Percentiles rank a stretch among this genome's conserved stretches.
These are phyloP conservation scores for Camelina neglecta DNA, from an alignment of 345 rosid species.

Conservation along the genomic window DNA sequence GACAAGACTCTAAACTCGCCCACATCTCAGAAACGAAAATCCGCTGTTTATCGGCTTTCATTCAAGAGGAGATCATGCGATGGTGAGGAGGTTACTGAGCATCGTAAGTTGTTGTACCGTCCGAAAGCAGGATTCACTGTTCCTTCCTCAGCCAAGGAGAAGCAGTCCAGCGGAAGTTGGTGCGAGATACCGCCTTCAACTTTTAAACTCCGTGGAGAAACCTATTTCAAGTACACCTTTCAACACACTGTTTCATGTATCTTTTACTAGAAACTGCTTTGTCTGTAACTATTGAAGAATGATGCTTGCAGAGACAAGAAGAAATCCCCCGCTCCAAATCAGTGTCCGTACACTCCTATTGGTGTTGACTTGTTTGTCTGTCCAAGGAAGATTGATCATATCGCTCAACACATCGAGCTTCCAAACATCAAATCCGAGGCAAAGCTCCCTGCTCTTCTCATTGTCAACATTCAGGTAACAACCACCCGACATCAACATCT, in stretches of 20 bases:
- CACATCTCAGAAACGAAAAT: conserved; percentile 53
- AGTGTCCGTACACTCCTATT: conserved; percentile 66
- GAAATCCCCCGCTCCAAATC: conserved; percentile 71
- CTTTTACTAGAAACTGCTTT: neutral
- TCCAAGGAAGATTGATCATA: conserved; percentile 84
- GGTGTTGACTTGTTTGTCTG: conserved; percentile 84
- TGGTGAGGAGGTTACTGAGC: conserved; percentile 57
- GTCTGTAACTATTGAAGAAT: conserved; percentile 15
- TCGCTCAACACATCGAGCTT: conserved; percentile 88
- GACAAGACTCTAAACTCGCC: conserved; percentile 50
- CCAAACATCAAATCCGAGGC: conserved; percentile 68
- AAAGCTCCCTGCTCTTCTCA: conserved; percentile 72
- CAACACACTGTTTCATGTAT: neutral
- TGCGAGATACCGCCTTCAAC: conserved; percentile 68
- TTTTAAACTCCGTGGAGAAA: conserved; percentile 73
- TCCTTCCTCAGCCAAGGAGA: conserved; percentile 59
- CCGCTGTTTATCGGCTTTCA: conserved; percentile 61
- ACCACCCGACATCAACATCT: conserved; percentile 17
- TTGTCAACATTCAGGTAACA: conserved; percentile 91
- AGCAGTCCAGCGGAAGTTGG: conserved; percentile 64
- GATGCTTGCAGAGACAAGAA: conserved; percentile 72
- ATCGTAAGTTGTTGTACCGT: conserved; percentile 55
- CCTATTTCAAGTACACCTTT: conserved; percentile 60
- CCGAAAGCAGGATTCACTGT: conserved; percentile 70
- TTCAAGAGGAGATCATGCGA: conserved; percentile 69